Conservation (phyloP, 2,329 filamentous ascomycete genomes). For the Aspergillus hiratsukae region DNA sequence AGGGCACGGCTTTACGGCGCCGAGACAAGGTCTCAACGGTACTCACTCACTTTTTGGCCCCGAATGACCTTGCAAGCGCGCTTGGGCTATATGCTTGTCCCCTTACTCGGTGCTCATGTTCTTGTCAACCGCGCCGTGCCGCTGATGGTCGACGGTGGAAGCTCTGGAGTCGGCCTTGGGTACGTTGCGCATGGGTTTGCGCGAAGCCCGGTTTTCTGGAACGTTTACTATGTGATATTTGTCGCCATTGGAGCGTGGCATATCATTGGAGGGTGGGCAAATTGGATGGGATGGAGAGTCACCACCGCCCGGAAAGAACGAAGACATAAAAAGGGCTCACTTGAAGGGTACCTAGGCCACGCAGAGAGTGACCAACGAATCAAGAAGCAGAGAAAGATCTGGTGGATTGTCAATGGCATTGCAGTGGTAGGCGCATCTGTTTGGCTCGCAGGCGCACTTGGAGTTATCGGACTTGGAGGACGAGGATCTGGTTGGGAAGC, state of each 20-base stretch:
- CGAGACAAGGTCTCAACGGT: slow-evolving; percentile 51
- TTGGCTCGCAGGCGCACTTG: slow-evolving; percentile 81
- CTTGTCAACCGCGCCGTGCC: slow-evolving; percentile 74
- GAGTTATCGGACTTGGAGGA: slow-evolving; percentile 70
- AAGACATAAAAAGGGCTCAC: slow-evolving; percentile 23
- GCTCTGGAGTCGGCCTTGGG: slow-evolving; percentile 75
- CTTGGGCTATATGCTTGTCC: slow-evolving; percentile 66
- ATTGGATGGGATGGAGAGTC: slow-evolving; percentile 63
- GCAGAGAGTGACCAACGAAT: slow-evolving; percentile 51
- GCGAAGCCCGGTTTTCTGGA: slow-evolving; percentile 62
- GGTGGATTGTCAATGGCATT: slow-evolving; percentile 67
- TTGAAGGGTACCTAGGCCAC: slow-evolving; percentile 30
- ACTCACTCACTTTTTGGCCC: slow-evolving; percentile 59
- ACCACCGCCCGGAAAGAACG: slow-evolving; percentile 30
- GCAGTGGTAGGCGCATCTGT: slow-evolving; percentile 55
- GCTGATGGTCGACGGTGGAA: slow-evolving; percentile 72
- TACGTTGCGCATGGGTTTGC: slow-evolving; percentile 85
- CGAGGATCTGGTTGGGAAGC: slow-evolving; percentile 72
- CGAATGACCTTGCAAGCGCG: slow-evolving; percentile 63
- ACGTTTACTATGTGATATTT: slow-evolving; percentile 64
- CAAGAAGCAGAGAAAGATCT: slow-evolving; percentile 56
- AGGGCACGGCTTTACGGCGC: slow-evolving; percentile 72
- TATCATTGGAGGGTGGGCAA: slow-evolving; percentile 79
- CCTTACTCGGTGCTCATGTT: slow-evolving; percentile 66
- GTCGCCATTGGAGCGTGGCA: slow-evolving; percentile 67